Conservation (phyloP, 75 land plant species). For the Larix kaempferi region DNA sequence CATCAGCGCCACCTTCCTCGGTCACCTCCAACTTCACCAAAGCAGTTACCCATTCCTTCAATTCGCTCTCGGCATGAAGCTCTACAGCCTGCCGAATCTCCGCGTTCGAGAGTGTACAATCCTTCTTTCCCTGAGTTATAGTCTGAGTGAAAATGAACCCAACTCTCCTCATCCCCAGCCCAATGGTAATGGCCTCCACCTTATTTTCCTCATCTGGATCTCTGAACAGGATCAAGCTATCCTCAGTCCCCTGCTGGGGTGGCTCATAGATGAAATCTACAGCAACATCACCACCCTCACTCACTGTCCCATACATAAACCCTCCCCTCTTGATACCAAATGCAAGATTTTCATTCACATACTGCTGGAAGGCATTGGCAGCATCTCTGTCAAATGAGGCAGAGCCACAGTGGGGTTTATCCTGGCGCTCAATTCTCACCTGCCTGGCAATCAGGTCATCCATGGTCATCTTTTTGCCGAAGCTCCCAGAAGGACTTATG, state of each 20-base stretch:
- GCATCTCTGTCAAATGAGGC: conserved; percentile 88
- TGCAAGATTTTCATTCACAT: conserved; percentile 79
- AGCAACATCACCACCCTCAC: conserved; percentile 40
- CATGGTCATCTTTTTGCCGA: conserved; percentile 96
- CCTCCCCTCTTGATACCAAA: conserved; percentile 87
- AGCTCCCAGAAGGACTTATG: conserved; percentile 71
- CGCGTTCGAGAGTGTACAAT: conserved; percentile 49
- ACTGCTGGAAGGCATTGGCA: conserved; percentile 86
- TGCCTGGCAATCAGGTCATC: conserved; percentile 92
- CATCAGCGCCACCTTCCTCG: conserved; percentile 87
- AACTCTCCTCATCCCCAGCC: conserved; percentile 82
- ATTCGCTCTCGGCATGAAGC: conserved; percentile 72
- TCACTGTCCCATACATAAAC: conserved; percentile 78
- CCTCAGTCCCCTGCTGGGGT: conserved; percentile 90
- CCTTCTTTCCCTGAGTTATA: conserved; percentile 63
- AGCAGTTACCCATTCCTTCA: conserved; percentile 86
- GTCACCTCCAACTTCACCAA: conserved; percentile 89
- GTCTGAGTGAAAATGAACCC: conserved; percentile 96
- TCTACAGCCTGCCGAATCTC: conserved; percentile 88
- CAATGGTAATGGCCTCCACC: conserved; percentile 80
- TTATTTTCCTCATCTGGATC: conserved; percentile 80
- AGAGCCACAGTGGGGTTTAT: conserved; percentile 49
- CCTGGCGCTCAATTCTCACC: conserved; percentile 86
- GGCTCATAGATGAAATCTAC: conserved; percentile 79
- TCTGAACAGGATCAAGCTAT: conserved; percentile 49